phyloP scores from a whole-genome alignment of 2,329 filamentous ascomycete genomes.

The Aspergillus quadricinctus region DNA sequence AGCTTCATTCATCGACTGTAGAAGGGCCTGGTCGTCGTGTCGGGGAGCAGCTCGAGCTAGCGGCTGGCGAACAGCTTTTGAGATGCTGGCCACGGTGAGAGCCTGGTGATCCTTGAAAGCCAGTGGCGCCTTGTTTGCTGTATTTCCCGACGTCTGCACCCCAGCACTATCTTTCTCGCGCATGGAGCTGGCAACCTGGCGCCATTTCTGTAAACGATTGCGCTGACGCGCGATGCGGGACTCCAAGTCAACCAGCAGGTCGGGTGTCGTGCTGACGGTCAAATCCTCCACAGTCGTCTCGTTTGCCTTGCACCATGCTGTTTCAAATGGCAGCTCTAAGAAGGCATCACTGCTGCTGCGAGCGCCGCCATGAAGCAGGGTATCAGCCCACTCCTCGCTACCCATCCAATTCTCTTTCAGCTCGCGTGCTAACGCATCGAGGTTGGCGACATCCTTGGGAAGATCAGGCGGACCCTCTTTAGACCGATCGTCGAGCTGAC shows the following conservation, averaged over 20 bases:
- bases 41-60: constrained; percentile 17
- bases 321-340: constrained; percentile 63
- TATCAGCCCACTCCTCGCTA: constrained; percentile 67
- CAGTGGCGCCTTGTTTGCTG: constrained; percentile 15
- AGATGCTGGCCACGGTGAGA: constrained; percentile 36
- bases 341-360: constrained; percentile 56
- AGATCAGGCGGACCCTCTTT: constrained; percentile 20
- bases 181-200: constrained; percentile 54
- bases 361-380: constrained; percentile 64
- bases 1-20: constrained; percentile 32
- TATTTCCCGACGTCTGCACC: neutral
- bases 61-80: constrained; percentile 30
- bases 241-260: constrained; percentile 65
- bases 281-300: constrained; percentile 49
- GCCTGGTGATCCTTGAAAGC: constrained; percentile 35
- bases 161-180: constrained; percentile 14
- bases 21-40: constrained; percentile 28
- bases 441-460: constrained; percentile 39
- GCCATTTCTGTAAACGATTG: constrained; percentile 67
- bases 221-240: constrained; percentile 62
- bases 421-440: constrained; percentile 38
- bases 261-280: constrained; percentile 17
- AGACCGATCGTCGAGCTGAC: constrained; percentile 43
- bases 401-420: constrained; percentile 73
- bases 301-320: constrained; percentile 66